Percentiles rank a stretch among this genome's conserved stretches.
Conservation (phyloP, 371 early-diverging fungal genomes). For the Conidiobolus coronatus region DNA sequence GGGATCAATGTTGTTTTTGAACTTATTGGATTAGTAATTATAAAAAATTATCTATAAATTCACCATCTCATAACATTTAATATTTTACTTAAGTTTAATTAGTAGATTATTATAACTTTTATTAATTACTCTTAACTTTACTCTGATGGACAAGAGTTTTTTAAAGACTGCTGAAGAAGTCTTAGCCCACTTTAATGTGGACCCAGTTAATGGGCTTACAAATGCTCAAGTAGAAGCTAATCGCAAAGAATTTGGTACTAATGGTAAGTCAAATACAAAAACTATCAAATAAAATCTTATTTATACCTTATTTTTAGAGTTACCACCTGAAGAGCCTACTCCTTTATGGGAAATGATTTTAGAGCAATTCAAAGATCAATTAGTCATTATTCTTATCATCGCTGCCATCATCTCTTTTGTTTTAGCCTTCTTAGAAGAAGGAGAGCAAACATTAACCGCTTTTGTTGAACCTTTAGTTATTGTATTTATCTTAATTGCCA, state of each 20-base stretch:
- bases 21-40: too few relatives aligned
- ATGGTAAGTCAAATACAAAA: constrained; percentile 25
- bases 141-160: constrained; percentile 35
- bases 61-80: too few relatives aligned
- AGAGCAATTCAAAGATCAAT: constrained; percentile 94
- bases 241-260: constrained; percentile 34
- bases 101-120: not conserved
- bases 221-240: constrained; percentile 24
- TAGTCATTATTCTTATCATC: constrained; percentile 76
- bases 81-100: not conserved
- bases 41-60: too few relatives aligned
- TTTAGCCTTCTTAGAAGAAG: constrained; percentile 72
- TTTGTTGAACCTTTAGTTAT: constrained; percentile 96
- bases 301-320: constrained; percentile 15
- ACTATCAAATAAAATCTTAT: not conserved
- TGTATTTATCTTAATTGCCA: constrained; percentile 85
- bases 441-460: constrained; percentile 32
- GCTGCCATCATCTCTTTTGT: constrained; percentile 86
- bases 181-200: constrained; percentile 33
- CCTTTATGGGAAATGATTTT: constrained; percentile 78
- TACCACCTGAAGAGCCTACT: constrained; percentile 64
- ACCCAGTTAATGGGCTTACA: constrained; percentile 29
- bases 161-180: constrained; percentile 37
- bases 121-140: not conserved
- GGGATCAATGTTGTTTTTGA: too few relatives aligned